Base-by-base conservation (phyloP, 495 filamentous ascomycete species). In the Trypethelium eluteriae region DNA sequence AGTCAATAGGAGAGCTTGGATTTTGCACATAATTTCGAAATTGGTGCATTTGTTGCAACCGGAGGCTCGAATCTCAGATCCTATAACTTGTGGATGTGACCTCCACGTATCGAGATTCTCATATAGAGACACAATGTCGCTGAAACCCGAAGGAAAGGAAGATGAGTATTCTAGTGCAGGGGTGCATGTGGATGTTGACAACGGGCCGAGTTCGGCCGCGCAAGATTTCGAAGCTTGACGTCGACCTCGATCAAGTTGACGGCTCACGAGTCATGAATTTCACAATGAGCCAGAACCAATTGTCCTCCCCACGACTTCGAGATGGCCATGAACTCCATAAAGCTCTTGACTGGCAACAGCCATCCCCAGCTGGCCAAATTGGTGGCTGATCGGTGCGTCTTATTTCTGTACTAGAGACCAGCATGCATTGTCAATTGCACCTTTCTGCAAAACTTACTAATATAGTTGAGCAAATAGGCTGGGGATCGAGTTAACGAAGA, bases 331-430 rank as follows among this genome's bases (percentile, higher is more conserved):
- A 98, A 98, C 83, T 93, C 92, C 62, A 96, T 98, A 80, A 98
- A 98, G 79, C 79, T 98, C 70, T 84, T 98, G 75, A 94, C 93
- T 73, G 93, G 93, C 71, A 95, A 93, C 78, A 96, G 93, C 78
- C 93, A 98, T 79, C 94, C 93, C 11, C 84, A 89, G 73, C 85
- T 98, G 65, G 92, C 93, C 49, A 88, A 88, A 77, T 84, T 89
- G 73, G 90, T 98, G 64, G 92, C 94, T 71, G 91, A 96, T 76
- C 85, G 93, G 93, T 97, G 84, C 47, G 68, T 50, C 32, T 38
- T 34, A 2, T 14, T 41, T 64, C 34, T 39, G 38, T 32, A n/a
- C 14, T 14, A 49, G 9, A 36, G 39, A 11, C 25, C 47, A 47
- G 4, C 3, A 32, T 39, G 38, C 6, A 1, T 18, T 6, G 64